These are phyloP conservation scores for Rhizoctonia solani DNA, from an alignment of 1,284 basidiomycete species.

Conservation along the genomic window DNA sequence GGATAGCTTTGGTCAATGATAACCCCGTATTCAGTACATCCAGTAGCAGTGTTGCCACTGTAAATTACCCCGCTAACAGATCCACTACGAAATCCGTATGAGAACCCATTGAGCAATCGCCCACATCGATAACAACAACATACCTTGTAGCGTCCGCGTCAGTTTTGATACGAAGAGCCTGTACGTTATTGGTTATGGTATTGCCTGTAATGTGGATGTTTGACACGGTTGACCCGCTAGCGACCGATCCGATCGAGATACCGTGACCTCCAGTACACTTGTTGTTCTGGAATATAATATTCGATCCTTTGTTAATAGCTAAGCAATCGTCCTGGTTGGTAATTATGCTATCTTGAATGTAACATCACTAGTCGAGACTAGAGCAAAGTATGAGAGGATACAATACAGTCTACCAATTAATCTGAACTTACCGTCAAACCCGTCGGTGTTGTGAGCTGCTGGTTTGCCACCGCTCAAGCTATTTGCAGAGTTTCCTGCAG, in stretches of 20 bases:
- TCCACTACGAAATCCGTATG: background rate
- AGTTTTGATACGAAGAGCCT: too few relatives aligned
- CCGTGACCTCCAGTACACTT: slow-evolving; percentile 28
- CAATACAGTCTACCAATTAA: background rate
- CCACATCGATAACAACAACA: background rate
- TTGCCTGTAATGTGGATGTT: slow-evolving; percentile 34
- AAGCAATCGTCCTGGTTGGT: slow-evolving; percentile 42
- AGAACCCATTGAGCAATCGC: background rate
- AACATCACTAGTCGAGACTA: slow-evolving; percentile 28
- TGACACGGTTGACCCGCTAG: slow-evolving; percentile 25
- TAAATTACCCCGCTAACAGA: slow-evolving; percentile 33
- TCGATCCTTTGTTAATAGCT: slow-evolving; percentile 42
- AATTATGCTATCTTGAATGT: slow-evolving; percentile 22
- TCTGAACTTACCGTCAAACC: slow-evolving; percentile 15
- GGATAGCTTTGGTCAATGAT: slow-evolving; percentile 33
- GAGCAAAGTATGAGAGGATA: too few relatives aligned
- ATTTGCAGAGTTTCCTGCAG: slow-evolving; percentile 26
- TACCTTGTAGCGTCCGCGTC: slow-evolving; percentile 32
- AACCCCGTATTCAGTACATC: slow-evolving; percentile 29
- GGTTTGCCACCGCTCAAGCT: slow-evolving; percentile 8
- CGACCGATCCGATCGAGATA: slow-evolving; percentile 37
- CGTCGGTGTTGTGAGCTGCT: slow-evolving; percentile 34
- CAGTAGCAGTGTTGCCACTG: slow-evolving; percentile 20
- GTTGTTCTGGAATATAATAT: slow-evolving; percentile 38
- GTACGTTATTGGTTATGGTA: slow-evolving; percentile 30